Evolutionary conservation across 805 yeast species (phyloP).

Genomic region (Saturnispora mendoncae): DNA sequence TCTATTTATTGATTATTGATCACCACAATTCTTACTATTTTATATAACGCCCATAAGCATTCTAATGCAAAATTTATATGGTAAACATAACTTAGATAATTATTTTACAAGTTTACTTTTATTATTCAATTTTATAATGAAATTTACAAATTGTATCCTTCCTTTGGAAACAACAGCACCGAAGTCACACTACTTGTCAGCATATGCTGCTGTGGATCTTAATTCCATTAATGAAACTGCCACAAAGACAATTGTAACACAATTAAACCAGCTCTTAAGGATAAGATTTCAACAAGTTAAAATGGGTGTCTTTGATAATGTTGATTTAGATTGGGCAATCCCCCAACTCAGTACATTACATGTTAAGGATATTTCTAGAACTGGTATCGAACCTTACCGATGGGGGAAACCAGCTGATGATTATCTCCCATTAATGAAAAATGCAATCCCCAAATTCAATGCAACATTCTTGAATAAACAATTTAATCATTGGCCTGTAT

Average conservation of each 20-base stretch:
- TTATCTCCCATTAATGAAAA: slow-evolving; percentile 5
- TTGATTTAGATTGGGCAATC: slow-evolving; percentile 4
- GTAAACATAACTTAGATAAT: too few species aligned
- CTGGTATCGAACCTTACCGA: neutral
- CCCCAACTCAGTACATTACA: slow-evolving; percentile 2
- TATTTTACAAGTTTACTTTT: neutral
- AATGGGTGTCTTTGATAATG: slow-evolving; percentile 1
- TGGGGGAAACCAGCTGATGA: slow-evolving; percentile 3
- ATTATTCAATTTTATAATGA: neutral
- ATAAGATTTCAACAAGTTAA: slow-evolving; percentile 1
- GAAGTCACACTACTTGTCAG: slow-evolving; percentile 2
- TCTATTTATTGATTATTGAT: neutral
- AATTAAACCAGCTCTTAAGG: slow-evolving; percentile 1
- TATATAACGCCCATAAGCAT: too few species aligned
- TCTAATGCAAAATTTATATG: too few species aligned
- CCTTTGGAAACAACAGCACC: slow-evolving; percentile 6
- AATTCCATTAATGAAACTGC: neutral
- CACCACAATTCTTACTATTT: too few species aligned
- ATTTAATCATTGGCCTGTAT: slow-evolving; percentile 19
- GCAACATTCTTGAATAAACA: slow-evolving; percentile 4
- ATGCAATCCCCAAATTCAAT: slow-evolving; percentile 2
- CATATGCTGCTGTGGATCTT: neutral
- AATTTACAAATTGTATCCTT: slow-evolving; percentile 4
- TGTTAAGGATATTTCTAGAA: slow-evolving; percentile 4
- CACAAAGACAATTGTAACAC: neutral